phyloP scores from a whole-genome alignment of 2,329 filamentous ascomycete species.

The Parafenestella ontariensis region DNA sequence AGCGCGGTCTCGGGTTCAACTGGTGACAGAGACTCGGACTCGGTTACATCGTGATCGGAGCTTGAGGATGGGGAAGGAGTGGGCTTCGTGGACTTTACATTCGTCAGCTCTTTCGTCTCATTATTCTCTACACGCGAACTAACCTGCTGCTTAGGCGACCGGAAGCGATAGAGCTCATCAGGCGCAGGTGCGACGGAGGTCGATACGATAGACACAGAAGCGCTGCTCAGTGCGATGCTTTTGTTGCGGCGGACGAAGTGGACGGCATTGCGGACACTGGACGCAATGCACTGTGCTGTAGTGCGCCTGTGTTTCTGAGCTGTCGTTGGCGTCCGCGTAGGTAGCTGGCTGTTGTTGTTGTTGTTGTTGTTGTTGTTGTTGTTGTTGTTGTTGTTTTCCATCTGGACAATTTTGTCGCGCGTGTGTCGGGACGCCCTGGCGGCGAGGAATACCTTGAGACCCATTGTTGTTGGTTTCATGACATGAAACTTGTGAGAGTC shows the following conservation, averaged over 20 bases:
- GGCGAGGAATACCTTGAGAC: slow-evolving; percentile 36
- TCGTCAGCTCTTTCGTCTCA: not conserved
- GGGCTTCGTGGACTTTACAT: too few relatives aligned
- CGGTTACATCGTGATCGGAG: not conserved
- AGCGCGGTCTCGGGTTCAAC: not conserved
- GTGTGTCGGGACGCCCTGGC: not conserved
- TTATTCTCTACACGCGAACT: not conserved
- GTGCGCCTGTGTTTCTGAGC: not conserved
- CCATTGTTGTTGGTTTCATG: slow-evolving; percentile 57
- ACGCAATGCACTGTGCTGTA: not conserved
- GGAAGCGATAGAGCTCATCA: slow-evolving; percentile 1
- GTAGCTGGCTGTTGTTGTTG: too few relatives aligned
- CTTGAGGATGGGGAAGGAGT: too few relatives aligned
- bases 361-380: too few relatives aligned
- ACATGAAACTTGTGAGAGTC: slow-evolving; percentile 30
- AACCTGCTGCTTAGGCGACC: not conserved
- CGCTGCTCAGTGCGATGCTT: not conserved
- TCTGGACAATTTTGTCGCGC: not conserved
- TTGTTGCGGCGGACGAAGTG: not conserved
- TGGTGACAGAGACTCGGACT: not conserved
- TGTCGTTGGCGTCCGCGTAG: too few relatives aligned
- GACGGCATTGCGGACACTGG: slow-evolving; percentile 3
- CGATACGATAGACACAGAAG: not conserved
- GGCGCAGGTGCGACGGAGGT: not conserved
- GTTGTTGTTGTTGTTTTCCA: too few relatives aligned